A percentile compares a stretch with the other conserved stretches of the same genome.
Evolutionary conservation across 371 early-diverging fungal species (phyloP).

Genomic region (Mortierella sp.): DNA sequence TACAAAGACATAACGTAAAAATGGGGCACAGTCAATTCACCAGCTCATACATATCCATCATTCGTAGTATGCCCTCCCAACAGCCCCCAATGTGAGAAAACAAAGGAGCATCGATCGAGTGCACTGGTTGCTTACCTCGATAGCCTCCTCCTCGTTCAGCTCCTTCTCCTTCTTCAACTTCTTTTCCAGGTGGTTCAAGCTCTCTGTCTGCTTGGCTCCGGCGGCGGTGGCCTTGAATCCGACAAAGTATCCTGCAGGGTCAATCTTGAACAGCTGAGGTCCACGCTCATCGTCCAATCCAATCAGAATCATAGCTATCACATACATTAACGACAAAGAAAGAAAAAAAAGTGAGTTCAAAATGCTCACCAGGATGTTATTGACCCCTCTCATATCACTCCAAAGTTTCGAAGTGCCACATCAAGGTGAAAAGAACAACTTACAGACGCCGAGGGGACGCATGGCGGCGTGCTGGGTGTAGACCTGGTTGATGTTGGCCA

Average conservation of each 20-base stretch:
- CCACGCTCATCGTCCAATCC: conserved; percentile 97
- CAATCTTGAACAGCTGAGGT: conserved; percentile 96
- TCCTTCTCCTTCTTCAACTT: conserved; percentile 92
- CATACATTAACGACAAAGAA: neutral
- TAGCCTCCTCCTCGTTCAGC: conserved; percentile 86
- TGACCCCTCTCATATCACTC: no score
- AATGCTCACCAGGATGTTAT: no score
- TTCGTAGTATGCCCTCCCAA: neutral
- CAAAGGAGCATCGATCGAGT: neutral
- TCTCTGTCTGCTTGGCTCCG: conserved; percentile 98
- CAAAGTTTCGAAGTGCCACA: no score
- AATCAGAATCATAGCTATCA: conserved; percentile 93
- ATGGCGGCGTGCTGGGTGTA: conserved; percentile 99
- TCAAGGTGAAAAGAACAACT: conserved; percentile 52
- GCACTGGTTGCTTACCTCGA: conserved; percentile 77
- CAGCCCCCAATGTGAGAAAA: neutral
- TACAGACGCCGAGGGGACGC: conserved; percentile 97
- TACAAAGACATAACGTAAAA: conserved; percentile 32
- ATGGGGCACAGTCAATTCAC: neutral
- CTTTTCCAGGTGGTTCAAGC: conserved; percentile 96
- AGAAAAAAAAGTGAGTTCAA: neutral
- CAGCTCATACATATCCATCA: neutral
- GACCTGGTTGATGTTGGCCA: conserved; percentile 98
- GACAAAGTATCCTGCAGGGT: conserved; percentile 98
- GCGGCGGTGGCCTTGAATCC: conserved; percentile 97